A percentile compares a stretch with the other conserved stretches of the same genome.
These are phyloP conservation scores for Aegle marmelos DNA, from an alignment of 345 rosid species.

Conservation along the genomic window DNA sequence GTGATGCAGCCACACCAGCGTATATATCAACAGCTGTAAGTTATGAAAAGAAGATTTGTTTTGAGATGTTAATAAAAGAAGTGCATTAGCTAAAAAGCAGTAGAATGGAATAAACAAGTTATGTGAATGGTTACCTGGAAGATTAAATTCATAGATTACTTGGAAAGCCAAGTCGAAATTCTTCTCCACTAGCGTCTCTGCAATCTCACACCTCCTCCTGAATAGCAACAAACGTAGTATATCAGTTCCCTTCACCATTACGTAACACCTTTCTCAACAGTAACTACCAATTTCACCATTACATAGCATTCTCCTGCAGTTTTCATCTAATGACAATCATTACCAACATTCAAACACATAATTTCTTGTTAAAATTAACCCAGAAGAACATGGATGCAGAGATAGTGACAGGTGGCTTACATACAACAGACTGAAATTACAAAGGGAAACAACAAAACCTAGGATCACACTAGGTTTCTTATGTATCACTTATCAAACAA, in stretches of 20 bases:
- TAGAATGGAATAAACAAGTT: conserved; percentile 1
- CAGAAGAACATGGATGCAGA: no score
- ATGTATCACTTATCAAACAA: background rate
- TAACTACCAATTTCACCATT: background rate
- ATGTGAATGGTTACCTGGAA: conserved; percentile 57
- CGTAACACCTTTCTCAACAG: background rate
- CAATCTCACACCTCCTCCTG: conserved; percentile 90
- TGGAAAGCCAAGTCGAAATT: conserved; percentile 92
- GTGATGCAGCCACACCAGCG: conserved; percentile 95
- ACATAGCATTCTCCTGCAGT: background rate
- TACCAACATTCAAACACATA: background rate
- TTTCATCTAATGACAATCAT: background rate
- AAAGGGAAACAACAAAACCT: background rate
- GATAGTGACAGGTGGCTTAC: background rate
- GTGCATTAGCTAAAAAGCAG: conserved; percentile 5
- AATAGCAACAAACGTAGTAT: conserved; percentile 25
- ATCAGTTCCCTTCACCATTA: conserved; percentile 12
- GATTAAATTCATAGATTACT: conserved; percentile 82
- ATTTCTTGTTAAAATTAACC: no score
- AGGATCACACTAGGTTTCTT: background rate
- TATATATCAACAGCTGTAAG: conserved; percentile 88
- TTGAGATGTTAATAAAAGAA: background rate
- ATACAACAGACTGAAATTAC: background rate
- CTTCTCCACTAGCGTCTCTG: conserved; percentile 87
- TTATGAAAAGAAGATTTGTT: conserved; percentile 12